A percentile compares a stretch with the other conserved stretches of the same genome.
phyloP scores from a whole-genome alignment of 1,139 yeast genomes.

The Pichia sp. region DNA sequence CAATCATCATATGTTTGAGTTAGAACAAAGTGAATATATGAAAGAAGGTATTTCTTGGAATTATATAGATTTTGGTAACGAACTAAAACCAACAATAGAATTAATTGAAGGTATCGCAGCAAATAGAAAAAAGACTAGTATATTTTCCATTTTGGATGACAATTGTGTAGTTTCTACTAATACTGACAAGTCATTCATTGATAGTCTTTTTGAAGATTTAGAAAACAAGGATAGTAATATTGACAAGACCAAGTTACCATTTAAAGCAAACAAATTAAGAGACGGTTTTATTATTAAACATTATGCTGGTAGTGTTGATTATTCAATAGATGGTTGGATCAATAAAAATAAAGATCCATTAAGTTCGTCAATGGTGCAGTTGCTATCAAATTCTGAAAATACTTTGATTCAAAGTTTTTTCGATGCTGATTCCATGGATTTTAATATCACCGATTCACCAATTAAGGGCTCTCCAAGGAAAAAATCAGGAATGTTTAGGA shows the following conservation, averaged over 20 bases:
- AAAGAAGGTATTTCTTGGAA: slow-evolving; percentile 95
- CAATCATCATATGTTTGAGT: slow-evolving; percentile 94
- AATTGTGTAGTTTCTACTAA: slow-evolving; percentile 94
- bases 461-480: slow-evolving; percentile 23
- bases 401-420: slow-evolving; percentile 45
- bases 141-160: slow-evolving; percentile 86
- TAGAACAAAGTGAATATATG: slow-evolving; percentile 93
- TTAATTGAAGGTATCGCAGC: slow-evolving; percentile 64
- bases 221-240: slow-evolving; percentile 40
- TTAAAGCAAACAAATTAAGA: slow-evolving; percentile 54
- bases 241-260: slow-evolving; percentile 34
- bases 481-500: slow-evolving; percentile 48
- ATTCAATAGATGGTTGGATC: slow-evolving; percentile 86
- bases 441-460: slow-evolving; percentile 27
- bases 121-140: slow-evolving; percentile 45
- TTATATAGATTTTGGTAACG: slow-evolving; percentile 94
- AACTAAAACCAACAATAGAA: slow-evolving; percentile 90
- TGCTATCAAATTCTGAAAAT: slow-evolving; percentile 53
- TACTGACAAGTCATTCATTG: slow-evolving; percentile 74
- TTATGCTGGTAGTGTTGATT: slow-evolving; percentile 94
- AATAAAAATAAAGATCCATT: slow-evolving; percentile 94
- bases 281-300: slow-evolving; percentile 78
- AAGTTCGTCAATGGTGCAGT: slow-evolving; percentile 61
- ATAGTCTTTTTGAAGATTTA: slow-evolving; percentile 66
- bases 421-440: slow-evolving; percentile 24